Evolutionary conservation across 306 rosid genomes (phyloP).

Genomic region (Cucurbita maxima): DNA sequence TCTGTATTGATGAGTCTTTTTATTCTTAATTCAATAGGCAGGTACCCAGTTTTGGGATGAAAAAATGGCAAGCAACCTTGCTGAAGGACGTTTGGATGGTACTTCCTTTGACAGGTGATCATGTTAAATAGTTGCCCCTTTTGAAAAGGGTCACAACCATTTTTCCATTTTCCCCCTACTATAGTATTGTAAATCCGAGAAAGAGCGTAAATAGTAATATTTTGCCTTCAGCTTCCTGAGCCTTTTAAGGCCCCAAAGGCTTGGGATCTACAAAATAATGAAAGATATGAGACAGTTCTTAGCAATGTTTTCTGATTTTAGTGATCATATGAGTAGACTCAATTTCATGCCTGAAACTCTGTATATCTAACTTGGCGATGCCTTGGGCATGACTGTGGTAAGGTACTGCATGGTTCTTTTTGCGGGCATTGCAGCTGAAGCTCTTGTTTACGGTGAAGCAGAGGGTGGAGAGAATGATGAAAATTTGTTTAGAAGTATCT

Average conservation of each 20-base stretch:
- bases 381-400: constrained; percentile 7
- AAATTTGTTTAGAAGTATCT: constrained; percentile 62
- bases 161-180: background rate
- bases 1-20: background rate
- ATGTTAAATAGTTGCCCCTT: background rate
- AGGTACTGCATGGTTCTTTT: constrained; percentile 98
- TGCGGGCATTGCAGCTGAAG: constrained; percentile 96
- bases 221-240: background rate
- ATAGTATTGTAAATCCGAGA: background rate
- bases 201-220: background rate
- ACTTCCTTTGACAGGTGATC: constrained; percentile 77
- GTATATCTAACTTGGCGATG: background rate
- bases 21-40: constrained; percentile 33
- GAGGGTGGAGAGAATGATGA: constrained; percentile 99
- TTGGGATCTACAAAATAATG: background rate
- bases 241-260: background rate
- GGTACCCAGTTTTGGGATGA: constrained; percentile 99
- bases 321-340: background rate
- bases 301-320: background rate
- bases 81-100: constrained; percentile 77
- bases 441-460: constrained; percentile 86
- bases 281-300: background rate
- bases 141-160: background rate
- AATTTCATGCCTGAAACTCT: background rate
- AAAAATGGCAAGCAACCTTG: constrained; percentile 74